phyloP scores from a whole-genome alignment of 306 rosid genomes.

The Prunus mira region DNA sequence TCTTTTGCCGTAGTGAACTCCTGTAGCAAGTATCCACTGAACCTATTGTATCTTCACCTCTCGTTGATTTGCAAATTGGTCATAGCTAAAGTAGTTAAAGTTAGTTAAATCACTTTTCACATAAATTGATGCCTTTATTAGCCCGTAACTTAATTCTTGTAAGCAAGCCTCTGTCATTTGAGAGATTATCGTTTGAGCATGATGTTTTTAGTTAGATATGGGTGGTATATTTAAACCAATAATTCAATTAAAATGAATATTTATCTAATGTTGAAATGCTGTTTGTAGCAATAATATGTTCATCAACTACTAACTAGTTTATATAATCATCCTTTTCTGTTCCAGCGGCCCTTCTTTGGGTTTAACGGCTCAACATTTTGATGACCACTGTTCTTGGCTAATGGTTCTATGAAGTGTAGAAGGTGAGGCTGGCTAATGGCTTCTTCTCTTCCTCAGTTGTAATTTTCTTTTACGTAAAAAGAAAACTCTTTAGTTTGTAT shows the following conservation, averaged over 20 bases:
- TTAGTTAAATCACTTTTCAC: background rate
- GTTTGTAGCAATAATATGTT: background rate
- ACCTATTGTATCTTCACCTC: background rate
- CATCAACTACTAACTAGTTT: constrained; percentile 6
- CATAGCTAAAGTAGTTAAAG: background rate
- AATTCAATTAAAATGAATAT: background rate
- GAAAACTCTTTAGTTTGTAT: constrained; percentile 15
- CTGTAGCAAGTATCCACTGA: too few species aligned
- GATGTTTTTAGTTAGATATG: background rate
- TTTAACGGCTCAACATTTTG: constrained; percentile 90
- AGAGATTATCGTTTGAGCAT: background rate
- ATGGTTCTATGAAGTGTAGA: constrained; percentile 6
- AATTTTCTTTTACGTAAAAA: constrained; percentile 5
- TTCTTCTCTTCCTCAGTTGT: constrained; percentile 2
- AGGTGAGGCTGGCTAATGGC: constrained; percentile 7
- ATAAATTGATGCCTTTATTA: background rate
- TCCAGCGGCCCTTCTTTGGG: constrained; percentile 80
- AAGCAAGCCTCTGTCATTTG: background rate
- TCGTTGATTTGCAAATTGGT: background rate
- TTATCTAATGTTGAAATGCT: too few species aligned
- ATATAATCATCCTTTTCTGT: constrained; percentile 21
- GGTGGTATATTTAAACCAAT: background rate
- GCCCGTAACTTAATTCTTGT: background rate
- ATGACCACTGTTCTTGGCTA: constrained; percentile 19
- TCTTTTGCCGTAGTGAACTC: background rate